phyloP scores from a whole-genome alignment of 192 early-diverging fungal genomes.

The Entomortierella chlamydospora region DNA sequence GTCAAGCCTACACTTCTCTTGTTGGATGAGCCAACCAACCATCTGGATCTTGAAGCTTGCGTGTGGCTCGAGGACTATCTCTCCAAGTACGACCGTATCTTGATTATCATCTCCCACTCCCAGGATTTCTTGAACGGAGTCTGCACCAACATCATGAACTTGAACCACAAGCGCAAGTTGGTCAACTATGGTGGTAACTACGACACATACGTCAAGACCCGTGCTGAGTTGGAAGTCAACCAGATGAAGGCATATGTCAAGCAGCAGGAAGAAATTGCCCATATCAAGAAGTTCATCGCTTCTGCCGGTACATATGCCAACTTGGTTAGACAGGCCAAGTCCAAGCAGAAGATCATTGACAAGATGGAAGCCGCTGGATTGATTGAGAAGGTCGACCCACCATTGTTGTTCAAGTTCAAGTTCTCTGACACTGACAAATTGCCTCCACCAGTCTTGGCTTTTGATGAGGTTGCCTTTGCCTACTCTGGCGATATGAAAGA shows the following conservation, averaged over 20 bases:
- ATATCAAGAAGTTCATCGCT: conserved; percentile 99
- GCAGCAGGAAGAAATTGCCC: conserved; percentile 98
- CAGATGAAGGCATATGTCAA: conserved; percentile 99
- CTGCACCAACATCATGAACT: conserved; percentile 95
- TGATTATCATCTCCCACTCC: conserved; percentile 92
- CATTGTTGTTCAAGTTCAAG: conserved; percentile 83
- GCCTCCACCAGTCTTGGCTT: conserved; percentile 95
- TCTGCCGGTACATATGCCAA: conserved; percentile 99
- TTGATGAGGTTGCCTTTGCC: conserved; percentile 92
- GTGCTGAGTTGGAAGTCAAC: conserved; percentile 95
- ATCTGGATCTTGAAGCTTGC: conserved; percentile 92
- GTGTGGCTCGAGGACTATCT: conserved; percentile 98
- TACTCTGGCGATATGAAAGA: conserved; percentile 89
- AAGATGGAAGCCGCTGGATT: conserved; percentile 99
- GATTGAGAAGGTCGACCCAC: conserved; percentile 92
- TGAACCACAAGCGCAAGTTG: conserved; percentile 91
- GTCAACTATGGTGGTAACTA: conserved; percentile 98
- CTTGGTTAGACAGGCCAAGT: conserved; percentile 96
- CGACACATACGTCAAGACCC: conserved; percentile 95
- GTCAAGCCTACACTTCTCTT: conserved; percentile 89
- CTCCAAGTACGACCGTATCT: conserved; percentile 80
- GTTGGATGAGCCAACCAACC: conserved; percentile 94
- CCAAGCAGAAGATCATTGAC: conserved; percentile 99
- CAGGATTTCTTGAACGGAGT: conserved; percentile 96
- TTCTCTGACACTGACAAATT: conserved; percentile 90